Conservation (phyloP, 148 eudicot genomes). For the Talinum fruticosum region DNA sequence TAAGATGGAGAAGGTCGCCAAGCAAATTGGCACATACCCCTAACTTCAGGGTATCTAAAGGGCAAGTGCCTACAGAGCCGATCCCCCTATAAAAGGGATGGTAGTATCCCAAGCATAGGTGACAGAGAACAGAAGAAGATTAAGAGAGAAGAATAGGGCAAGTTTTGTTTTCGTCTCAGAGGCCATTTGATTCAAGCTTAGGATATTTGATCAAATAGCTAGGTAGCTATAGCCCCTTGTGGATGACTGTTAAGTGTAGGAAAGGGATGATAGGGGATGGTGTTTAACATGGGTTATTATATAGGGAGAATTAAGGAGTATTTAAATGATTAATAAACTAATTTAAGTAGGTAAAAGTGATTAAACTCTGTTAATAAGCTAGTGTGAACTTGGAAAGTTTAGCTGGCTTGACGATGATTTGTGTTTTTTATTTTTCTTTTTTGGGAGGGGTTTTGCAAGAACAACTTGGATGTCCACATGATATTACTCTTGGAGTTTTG, state of each 20-base stretch:
- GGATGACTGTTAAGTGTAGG: not conserved
- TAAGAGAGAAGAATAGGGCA: constrained; percentile 39
- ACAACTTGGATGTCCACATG: not conserved
- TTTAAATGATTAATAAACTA: not conserved
- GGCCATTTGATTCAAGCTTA: constrained; percentile 21
- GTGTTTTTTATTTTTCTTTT: not conserved
- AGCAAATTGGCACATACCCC: constrained; percentile 56
- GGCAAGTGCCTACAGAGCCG: constrained; percentile 31
- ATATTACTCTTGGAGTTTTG: not conserved
- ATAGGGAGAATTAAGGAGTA: not conserved
- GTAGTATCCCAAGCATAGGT: not conserved
- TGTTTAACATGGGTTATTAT: not conserved
- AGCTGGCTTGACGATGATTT: not conserved
- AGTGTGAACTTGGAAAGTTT: not conserved
- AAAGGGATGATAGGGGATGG: not conserved
- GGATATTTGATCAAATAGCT: not conserved
- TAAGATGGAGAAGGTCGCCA: constrained; percentile 24
- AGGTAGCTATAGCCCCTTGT: not conserved
- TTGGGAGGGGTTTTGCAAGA: not conserved
- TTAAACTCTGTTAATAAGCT: not conserved
- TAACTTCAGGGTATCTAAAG: constrained; percentile 49
- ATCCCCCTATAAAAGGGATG: not conserved
- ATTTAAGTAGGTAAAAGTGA: not conserved
- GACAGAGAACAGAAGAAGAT: constrained; percentile 43
- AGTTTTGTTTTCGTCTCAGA: constrained; percentile 24